Percentiles rank a stretch among this genome's conserved stretches.
Evolutionary conservation across 108 stramenopile genomes (phyloP).

Genomic region (Skeletonema potamos): DNA sequence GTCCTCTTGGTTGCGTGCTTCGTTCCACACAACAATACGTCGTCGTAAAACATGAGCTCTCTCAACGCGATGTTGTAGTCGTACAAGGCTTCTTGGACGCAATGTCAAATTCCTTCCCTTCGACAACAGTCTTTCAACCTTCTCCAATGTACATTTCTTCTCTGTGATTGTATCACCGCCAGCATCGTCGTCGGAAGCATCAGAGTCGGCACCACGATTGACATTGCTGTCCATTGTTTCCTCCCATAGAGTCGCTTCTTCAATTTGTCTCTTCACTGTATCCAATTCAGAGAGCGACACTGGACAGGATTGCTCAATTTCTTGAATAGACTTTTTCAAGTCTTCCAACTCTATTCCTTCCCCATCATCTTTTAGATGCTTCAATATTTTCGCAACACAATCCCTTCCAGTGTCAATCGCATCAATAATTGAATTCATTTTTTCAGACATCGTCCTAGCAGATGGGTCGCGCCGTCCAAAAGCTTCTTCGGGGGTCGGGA

Average conservation of each 20-base stretch:
- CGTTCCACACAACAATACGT: conserved; percentile 57
- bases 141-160: conserved; percentile 46
- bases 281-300: conserved; percentile 51
- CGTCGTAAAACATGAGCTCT: conserved; percentile 58
- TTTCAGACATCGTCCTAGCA: conserved; percentile 40
- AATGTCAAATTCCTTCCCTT: conserved; percentile 38
- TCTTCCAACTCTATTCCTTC: conserved; percentile 66
- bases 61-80: conserved; percentile 52
- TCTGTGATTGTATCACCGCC: conserved; percentile 24
- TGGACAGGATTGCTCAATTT: conserved; percentile 38
- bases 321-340: conserved; percentile 49
- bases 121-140: conserved; percentile 36
- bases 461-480: conserved; percentile 46
- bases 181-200: conserved; percentile 24
- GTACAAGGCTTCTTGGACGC: conserved; percentile 51
- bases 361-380: conserved; percentile 43
- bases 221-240: conserved; percentile 37
- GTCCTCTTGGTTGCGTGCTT: conserved; percentile 44
- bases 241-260: conserved; percentile 39
- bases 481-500: conserved; percentile 46
- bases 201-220: conserved; percentile 52
- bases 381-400: conserved; percentile 35
- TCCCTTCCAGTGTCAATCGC: conserved; percentile 42
- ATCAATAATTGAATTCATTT: conserved; percentile 46
- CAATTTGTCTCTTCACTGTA: conserved; percentile 27